Evolutionary conservation across 192 early-diverging fungal genomes (phyloP).

Genomic region (Phlyctochytrium arcticum): DNA sequence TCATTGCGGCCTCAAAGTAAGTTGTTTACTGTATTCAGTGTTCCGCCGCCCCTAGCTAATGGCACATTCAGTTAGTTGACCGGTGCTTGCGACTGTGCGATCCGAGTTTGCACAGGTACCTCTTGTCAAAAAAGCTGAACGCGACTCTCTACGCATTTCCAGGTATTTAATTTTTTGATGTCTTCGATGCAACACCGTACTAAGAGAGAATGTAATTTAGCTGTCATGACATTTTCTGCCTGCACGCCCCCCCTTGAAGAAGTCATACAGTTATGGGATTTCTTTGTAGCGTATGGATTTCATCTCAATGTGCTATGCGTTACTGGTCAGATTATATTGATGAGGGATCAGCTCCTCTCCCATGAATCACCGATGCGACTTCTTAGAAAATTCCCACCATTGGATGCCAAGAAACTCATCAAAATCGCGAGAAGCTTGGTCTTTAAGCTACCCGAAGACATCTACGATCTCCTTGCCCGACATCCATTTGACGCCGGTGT

Average conservation of each 20-base stretch:
- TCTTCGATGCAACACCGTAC: neutral
- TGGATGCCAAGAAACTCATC: conserved; percentile 63
- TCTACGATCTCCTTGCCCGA: conserved; percentile 71
- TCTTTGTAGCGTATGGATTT: conserved; percentile 82
- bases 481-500: conserved; percentile 71
- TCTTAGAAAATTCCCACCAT: conserved; percentile 59
- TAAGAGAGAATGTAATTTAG: conserved; percentile 30
- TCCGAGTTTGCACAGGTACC: conserved; percentile 62
- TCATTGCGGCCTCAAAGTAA: conserved; percentile 82
- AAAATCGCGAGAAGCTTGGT: conserved; percentile 49
- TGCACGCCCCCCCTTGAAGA: conserved; percentile 81
- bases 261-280: conserved; percentile 89
- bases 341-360: conserved; percentile 70
- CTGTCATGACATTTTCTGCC: conserved; percentile 85
- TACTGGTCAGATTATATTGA: conserved; percentile 74
- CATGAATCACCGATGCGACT: conserved; percentile 69
- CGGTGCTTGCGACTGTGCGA: conserved; percentile 74
- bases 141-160: conserved; percentile 87
- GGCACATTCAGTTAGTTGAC: conserved; percentile 79
- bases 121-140: conserved; percentile 66
- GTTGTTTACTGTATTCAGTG: no score
- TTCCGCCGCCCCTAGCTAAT: no score
- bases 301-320: conserved; percentile 92
- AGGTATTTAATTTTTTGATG: conserved; percentile 50
- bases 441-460: conserved; percentile 57